Evolutionary conservation across 2,329 filamentous ascomycete genomes (phyloP).

Genomic region (Herpotrichia juniperi): DNA sequence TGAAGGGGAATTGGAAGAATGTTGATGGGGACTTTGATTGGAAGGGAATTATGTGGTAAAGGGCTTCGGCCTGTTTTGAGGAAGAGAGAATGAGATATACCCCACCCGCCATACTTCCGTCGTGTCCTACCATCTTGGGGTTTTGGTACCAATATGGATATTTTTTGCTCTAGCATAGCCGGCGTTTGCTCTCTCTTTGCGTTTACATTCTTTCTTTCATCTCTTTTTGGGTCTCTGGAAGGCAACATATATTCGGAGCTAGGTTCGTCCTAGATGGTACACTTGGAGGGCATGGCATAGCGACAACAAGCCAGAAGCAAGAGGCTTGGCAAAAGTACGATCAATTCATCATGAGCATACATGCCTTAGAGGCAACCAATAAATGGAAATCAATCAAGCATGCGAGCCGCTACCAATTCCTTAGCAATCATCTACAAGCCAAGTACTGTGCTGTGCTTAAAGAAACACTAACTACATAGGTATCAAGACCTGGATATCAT

Average conservation of each 20-base stretch:
- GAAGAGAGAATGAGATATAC: background rate
- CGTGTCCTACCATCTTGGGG: background rate
- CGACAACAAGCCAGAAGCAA: too few relatives aligned
- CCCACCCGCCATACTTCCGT: background rate
- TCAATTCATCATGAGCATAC: too few relatives aligned
- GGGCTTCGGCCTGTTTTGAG: background rate
- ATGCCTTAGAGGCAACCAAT: too few relatives aligned
- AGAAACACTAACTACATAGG: too few relatives aligned
- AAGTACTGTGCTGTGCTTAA: too few relatives aligned
- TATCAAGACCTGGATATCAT: too few relatives aligned
- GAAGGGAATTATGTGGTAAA: conserved; percentile 44
- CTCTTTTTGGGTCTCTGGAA: conserved; percentile 1
- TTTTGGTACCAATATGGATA: background rate
- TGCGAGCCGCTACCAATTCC: too few relatives aligned
- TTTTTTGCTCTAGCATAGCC: conserved; percentile 5
- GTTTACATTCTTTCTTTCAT: background rate
- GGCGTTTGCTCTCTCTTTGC: background rate
- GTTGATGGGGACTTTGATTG: conserved; percentile 56
- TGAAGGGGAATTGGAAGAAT: conserved; percentile 71
- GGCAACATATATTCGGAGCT: background rate
- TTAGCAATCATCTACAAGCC: too few relatives aligned
- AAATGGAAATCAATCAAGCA: too few relatives aligned
- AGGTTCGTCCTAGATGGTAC: background rate
- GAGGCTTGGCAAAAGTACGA: too few relatives aligned
- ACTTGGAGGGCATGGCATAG: background rate